phyloP scores from a whole-genome alignment of 768 basidiomycete genomes.

The Botryobasidium botryosum region DNA sequence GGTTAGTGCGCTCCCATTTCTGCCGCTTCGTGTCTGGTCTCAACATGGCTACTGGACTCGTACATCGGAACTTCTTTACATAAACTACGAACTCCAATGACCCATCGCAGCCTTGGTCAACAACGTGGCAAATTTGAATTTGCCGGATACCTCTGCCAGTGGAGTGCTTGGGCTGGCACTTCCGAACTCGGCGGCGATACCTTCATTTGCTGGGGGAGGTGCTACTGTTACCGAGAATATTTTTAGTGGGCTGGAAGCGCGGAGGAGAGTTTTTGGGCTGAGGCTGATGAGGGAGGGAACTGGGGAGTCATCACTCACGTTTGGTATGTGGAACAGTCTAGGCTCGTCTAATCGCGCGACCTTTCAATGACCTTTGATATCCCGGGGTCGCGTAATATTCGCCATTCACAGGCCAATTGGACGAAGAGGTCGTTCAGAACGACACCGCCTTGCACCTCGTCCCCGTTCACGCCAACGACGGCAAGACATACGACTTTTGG shows the following conservation, averaged over 20 bases:
- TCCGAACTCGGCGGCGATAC: slow-evolving; percentile 31
- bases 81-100: not conserved
- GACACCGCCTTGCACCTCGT: slow-evolving; percentile 15
- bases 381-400: not conserved
- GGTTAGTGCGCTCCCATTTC: slow-evolving; percentile 19
- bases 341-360: no score
- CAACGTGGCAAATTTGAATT: slow-evolving; percentile 26
- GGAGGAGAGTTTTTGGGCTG: no score
- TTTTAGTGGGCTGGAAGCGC: no score
- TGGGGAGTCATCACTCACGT: slow-evolving; percentile 22
- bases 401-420: slow-evolving; percentile 1
- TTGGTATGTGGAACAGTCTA: slow-evolving; percentile 29
- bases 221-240: no score
- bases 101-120: slow-evolving; percentile 28
- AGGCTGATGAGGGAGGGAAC: slow-evolving; percentile 22
- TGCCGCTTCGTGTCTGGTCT: no score
- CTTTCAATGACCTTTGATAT: not conserved
- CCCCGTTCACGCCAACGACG: slow-evolving; percentile 12
- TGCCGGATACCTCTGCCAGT: slow-evolving; percentile 32
- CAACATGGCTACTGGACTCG: not conserved
- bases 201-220: no score
- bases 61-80: no score
- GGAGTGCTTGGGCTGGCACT: slow-evolving; percentile 42
- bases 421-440: slow-evolving; percentile 17
- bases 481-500: slow-evolving; percentile 35